Percentiles rank a stretch among this genome's conserved stretches.
Evolutionary conservation across 495 filamentous ascomycete genomes (phyloP).

Genomic region (Cenococcum geophilum): DNA sequence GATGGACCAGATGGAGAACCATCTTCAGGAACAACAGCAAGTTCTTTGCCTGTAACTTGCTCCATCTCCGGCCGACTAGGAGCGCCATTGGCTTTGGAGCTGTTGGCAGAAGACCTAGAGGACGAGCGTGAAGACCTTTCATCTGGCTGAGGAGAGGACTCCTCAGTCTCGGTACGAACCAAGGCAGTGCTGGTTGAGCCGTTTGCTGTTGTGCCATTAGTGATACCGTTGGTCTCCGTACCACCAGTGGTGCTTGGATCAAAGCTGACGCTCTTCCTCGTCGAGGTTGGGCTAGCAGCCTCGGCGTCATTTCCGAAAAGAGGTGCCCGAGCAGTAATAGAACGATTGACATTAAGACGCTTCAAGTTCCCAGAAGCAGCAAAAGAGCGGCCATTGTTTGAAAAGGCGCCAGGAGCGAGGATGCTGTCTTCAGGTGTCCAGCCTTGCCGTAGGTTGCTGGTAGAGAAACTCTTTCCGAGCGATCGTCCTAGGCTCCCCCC

Average conservation of each 20-base stretch:
- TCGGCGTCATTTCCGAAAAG: slow-evolving; percentile 42
- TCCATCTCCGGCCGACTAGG: slow-evolving; percentile 58
- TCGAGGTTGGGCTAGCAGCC: slow-evolving; percentile 35
- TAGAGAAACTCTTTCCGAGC: slow-evolving; percentile 58
- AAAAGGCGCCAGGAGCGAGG: slow-evolving; percentile 78
- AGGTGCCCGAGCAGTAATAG: slow-evolving; percentile 58
- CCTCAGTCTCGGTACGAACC: slow-evolving; percentile 41
- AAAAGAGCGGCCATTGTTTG: slow-evolving; percentile 57
- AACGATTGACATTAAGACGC: slow-evolving; percentile 82
- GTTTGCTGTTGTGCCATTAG: slow-evolving; percentile 20
- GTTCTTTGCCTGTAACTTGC: slow-evolving; percentile 65
- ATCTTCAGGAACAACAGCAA: slow-evolving; percentile 74
- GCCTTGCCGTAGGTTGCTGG: slow-evolving; percentile 60
- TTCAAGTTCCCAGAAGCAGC: slow-evolving; percentile 63
- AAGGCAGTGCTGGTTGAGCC: slow-evolving; percentile 39
- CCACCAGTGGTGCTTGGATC: slow-evolving; percentile 51
- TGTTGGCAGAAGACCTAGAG: slow-evolving; percentile 47
- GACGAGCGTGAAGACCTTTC: slow-evolving; percentile 45
- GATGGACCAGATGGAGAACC: slow-evolving; percentile 36
- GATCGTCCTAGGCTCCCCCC: slow-evolving; percentile 50
- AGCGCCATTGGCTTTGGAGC: slow-evolving; percentile 41
- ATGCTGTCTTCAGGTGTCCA: slow-evolving; percentile 70
- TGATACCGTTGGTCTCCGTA: slow-evolving; percentile 36
- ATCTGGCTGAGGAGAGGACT: slow-evolving; percentile 53
- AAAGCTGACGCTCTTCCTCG: slow-evolving; percentile 87